Conservation (phyloP, 352 stramenopile species). For the Phytophthora idaei region DNA sequence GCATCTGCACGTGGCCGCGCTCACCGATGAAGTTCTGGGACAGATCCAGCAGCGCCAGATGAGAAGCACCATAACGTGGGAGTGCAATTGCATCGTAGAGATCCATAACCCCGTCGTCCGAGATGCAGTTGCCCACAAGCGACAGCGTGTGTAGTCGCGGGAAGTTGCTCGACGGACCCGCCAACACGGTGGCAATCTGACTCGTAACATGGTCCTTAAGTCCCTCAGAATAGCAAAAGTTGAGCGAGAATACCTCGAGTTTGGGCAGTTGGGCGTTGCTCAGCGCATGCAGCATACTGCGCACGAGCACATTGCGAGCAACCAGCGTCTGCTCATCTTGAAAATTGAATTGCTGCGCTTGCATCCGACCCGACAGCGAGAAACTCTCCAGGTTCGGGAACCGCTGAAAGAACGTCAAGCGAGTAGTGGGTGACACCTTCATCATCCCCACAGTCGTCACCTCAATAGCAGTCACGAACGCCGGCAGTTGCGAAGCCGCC, state of each 20-base stretch:
- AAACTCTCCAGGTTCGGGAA: slow-evolving; percentile 54
- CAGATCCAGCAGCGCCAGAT: slow-evolving; percentile 34
- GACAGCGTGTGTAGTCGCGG: slow-evolving; percentile 41
- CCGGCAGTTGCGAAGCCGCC: slow-evolving; percentile 38
- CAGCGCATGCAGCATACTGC: slow-evolving; percentile 43
- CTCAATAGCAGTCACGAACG: slow-evolving; percentile 44
- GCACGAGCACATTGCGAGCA: slow-evolving; percentile 45
- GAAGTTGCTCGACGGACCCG: slow-evolving; percentile 35
- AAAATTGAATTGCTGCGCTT: slow-evolving; percentile 54
- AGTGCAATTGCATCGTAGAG: slow-evolving; percentile 43
- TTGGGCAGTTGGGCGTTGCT: slow-evolving; percentile 32
- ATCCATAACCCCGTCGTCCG: slow-evolving; percentile 48
- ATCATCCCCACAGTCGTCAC: slow-evolving; percentile 33
- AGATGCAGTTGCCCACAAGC: slow-evolving; percentile 61
- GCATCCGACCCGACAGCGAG: slow-evolving; percentile 32
- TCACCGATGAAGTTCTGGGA: slow-evolving; percentile 70
- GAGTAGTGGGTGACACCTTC: slow-evolving; percentile 21
- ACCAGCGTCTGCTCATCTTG: slow-evolving; percentile 44
- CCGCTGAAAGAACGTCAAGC: slow-evolving; percentile 38
- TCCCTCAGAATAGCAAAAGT: slow-evolving; percentile 56
- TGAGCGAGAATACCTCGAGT: slow-evolving; percentile 36
- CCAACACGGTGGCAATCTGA: slow-evolving; percentile 42
- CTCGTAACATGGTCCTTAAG: slow-evolving; percentile 56
- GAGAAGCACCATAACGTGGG: slow-evolving; percentile 8
- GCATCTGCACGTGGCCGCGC: slow-evolving; percentile 46